Base-by-base conservation (phyloP, 2,329 filamentous ascomycete species). In the Exserohilum rostratum region DNA sequence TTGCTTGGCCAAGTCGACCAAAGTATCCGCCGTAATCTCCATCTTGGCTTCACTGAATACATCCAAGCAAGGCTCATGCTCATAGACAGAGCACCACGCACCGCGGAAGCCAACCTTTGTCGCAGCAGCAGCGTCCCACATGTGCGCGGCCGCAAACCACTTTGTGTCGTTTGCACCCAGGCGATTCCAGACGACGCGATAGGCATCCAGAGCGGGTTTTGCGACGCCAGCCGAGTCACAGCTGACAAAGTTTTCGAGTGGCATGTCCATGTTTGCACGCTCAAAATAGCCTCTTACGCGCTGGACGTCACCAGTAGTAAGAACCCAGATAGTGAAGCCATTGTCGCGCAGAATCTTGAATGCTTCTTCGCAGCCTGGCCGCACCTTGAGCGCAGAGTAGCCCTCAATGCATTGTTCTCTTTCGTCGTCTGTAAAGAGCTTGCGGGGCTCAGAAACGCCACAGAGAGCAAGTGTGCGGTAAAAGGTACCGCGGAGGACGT, bases 111-210 rank as follows among this genome's bases (percentile, higher is more conserved):
- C 82, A n/a, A 76, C 77, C 51, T 75, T 77, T 46, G 74, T 77
- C 12, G 83, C 83, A 3, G 82, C 80, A 13, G 78, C 75, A 4
- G 82, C 82, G 74, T 86, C 83, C 84, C 83, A 85, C 80, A 83
- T 82, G 69, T 86, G 83, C 13, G 82, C 83, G 0, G 84, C 83
- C 1, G 82, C 83, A 65, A 85, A 85, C 83, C 83, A 85, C 44
- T 77, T 79, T 57, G 70, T 57, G 45, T 80, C 70, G 3, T 65
- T 71, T 0, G 71, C 70, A 0, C 61, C 76, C 48, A 84, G 77
- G 40, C 66, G 66, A 11, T 76, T 74, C 34, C 81, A 67, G 9
- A 81, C 66, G 1, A 76, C 71, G 57, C 67, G 62, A 61, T 85
- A 85, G 0, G 80, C 78, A 15, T 63, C 73, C 6, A 78, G 69